These are phyloP conservation scores for Annulohypoxylon bovei DNA, from an alignment of 495 filamentous ascomycete genomes.

Conservation along the genomic window DNA sequence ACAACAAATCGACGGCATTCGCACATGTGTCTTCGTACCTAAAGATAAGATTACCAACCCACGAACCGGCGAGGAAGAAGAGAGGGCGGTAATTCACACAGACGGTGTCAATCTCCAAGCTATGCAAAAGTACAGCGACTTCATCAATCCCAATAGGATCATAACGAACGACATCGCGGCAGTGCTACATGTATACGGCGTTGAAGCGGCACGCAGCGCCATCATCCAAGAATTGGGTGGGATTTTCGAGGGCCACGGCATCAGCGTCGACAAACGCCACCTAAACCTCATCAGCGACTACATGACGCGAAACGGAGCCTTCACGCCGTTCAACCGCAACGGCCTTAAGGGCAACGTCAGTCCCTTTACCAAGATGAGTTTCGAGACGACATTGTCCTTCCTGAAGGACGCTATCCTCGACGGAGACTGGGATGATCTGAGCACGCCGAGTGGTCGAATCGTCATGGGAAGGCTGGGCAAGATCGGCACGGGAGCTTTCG, in stretches of 20 bases:
- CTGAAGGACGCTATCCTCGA: slow-evolving; percentile 91
- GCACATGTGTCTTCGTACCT: slow-evolving; percentile 73
- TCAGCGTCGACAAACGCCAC: slow-evolving; percentile 91
- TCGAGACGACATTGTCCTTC: slow-evolving; percentile 93
- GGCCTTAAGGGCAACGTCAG: slow-evolving; percentile 83
- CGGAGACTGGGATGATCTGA: slow-evolving; percentile 87
- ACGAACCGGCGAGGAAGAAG: slow-evolving; percentile 54
- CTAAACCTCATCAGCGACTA: slow-evolving; percentile 95
- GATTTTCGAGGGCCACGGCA: slow-evolving; percentile 92
- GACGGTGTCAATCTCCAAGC: slow-evolving; percentile 88
- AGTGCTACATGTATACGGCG: slow-evolving; percentile 85
- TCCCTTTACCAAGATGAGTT: slow-evolving; percentile 97
- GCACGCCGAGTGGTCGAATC: slow-evolving; percentile 85
- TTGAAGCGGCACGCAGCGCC: slow-evolving; percentile 86
- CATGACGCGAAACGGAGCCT: slow-evolving; percentile 91
- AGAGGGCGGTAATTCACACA: slow-evolving; percentile 72
- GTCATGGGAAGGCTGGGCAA: slow-evolving; percentile 83
- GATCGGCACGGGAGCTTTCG: slow-evolving; percentile 91
- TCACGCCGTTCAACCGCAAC: slow-evolving; percentile 89
- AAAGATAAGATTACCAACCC: slow-evolving; percentile 67
- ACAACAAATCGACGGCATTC: slow-evolving; percentile 82
- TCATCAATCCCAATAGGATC: slow-evolving; percentile 86
- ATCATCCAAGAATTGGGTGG: slow-evolving; percentile 87
- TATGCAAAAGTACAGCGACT: slow-evolving; percentile 86
- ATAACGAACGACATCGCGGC: slow-evolving; percentile 92